A percentile compares a stretch with the other conserved stretches of the same genome.
phyloP scores from a whole-genome alignment of 176 grass and related monocot genomes.

The Cenchrus fungigraminus region DNA sequence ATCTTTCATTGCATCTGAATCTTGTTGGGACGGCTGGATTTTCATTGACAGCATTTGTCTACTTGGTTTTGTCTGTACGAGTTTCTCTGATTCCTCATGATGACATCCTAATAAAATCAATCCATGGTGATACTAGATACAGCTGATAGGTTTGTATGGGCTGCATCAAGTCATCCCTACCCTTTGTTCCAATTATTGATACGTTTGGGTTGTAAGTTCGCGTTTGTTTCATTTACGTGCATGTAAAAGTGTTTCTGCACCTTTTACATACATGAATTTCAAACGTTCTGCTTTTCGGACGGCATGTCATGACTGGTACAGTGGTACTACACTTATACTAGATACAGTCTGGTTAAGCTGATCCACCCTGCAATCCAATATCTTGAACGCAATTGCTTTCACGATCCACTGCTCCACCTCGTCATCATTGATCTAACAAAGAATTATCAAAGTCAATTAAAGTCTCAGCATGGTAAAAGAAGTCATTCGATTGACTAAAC shows the following conservation, averaged over 20 bases:
- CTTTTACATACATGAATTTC: neutral
- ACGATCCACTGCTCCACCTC: slow-evolving; percentile 96
- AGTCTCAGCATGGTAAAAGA: neutral
- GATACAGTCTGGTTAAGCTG: slow-evolving; percentile 75
- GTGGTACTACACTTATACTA: no score
- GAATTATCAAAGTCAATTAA: neutral
- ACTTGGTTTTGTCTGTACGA: neutral
- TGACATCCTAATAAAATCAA: neutral
- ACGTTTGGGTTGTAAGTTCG: neutral
- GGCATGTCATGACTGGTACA: no score
- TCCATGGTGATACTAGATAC: neutral
- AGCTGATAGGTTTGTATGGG: neutral
- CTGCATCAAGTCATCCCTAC: neutral
- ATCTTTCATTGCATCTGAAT: neutral
- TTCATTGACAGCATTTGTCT: neutral
- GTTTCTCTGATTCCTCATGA: neutral
- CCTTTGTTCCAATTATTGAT: neutral
- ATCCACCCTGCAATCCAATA: slow-evolving; percentile 86
- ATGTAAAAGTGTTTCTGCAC: neutral
- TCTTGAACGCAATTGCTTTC: slow-evolving; percentile 88
- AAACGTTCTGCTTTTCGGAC: no score
- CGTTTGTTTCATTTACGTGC: neutral
- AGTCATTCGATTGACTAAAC: neutral
- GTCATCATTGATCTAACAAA: slow-evolving; percentile 81
- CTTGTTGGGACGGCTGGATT: neutral